Evolutionary conservation across 352 stramenopile species (phyloP), one percentile per base, ranked within the genome.

Genomic region (Pythium guiyangense): DNA sequence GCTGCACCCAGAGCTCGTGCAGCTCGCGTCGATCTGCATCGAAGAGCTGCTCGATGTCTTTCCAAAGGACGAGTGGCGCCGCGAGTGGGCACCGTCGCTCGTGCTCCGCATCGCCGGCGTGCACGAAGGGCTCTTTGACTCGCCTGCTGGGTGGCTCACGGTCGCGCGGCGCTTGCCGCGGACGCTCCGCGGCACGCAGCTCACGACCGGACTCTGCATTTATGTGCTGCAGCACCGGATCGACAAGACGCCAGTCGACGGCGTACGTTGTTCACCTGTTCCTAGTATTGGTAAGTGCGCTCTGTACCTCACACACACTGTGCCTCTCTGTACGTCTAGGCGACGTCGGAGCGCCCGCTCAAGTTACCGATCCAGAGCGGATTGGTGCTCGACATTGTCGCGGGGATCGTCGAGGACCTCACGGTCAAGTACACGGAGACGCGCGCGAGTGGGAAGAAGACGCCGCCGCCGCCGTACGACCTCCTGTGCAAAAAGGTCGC

Each of bases 191-290:
- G 84, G 81, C 20, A 89, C 81, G 25, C 79, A 90, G 49, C 73
- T 94, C 29, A 90, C 79, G 0, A 91, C 84, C 6, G 81, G 79
- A 12, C 57, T 94, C 31, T 68, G 81, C 6, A 75, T 92, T 46
- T 94, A 92, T 59, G 79, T 94, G 8, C 54, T 94, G 47, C 80
- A 94, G 66, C 81, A 92, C 45, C 79, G 81, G 29, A 89, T 89
- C 49, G 81, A 90, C 68, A 85, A 85, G 57, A 44, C 56, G 17
- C 42, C 66, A 31, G 63, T 69, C n/a, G 51, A 85, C 71, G 64
- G 68, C 29, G 74, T 84, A 66, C 49, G 70, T 69, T 37, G 31
- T 37, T 37, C 6, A 9, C 1, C 31, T 9, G 12, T 6, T 6
- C 1, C n/a, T n/a, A n/a, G n/a, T n/a, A n/a, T n/a, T n/a, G n/a